Evolutionary conservation across 805 yeast genomes (phyloP).

Genomic region (Pichia membranifaciens): DNA sequence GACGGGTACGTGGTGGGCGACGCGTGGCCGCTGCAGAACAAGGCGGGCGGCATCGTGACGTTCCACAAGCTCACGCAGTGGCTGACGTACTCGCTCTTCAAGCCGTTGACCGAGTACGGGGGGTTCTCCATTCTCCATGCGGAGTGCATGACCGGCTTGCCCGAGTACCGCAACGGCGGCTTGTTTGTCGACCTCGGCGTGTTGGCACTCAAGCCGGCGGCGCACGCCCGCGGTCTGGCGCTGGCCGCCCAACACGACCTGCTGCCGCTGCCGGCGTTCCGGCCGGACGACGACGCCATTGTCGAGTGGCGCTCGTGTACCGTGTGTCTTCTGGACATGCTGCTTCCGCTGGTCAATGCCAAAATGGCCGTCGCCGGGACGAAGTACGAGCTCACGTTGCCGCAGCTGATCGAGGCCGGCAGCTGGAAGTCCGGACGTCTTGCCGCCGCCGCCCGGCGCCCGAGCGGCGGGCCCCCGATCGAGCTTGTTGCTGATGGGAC

Average conservation of each 20-base stretch:
- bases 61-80: constrained; percentile 65
- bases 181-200: constrained; percentile 52
- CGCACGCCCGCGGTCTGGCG: constrained; percentile 33
- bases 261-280: constrained; percentile 41
- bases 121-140: constrained; percentile 36
- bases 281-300: constrained; percentile 52
- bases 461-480: constrained; percentile 56
- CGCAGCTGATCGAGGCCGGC: constrained; percentile 64
- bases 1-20: constrained; percentile 54
- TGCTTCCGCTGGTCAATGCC: constrained; percentile 47
- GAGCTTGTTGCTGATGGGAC: constrained; percentile 60
- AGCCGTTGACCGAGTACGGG: constrained; percentile 45
- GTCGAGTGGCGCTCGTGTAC: constrained; percentile 67
- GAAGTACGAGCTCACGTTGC: constrained; percentile 35
- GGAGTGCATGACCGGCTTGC: constrained; percentile 47
- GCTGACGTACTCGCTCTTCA: constrained; percentile 55
- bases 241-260: constrained; percentile 29
- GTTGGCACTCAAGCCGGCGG: constrained; percentile 40
- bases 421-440: constrained; percentile 63
- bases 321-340: constrained; percentile 48
- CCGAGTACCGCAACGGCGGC: constrained; percentile 64
- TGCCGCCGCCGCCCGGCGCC: constrained; percentile 47
- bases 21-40: constrained; percentile 47
- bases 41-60: constrained; percentile 42
- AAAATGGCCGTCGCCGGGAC: constrained; percentile 32